Percentiles rank a stretch among this genome's conserved stretches.
These are phyloP conservation scores for Solanum clarkiae DNA, from an alignment of 257 asterid species.

Conservation along the genomic window DNA sequence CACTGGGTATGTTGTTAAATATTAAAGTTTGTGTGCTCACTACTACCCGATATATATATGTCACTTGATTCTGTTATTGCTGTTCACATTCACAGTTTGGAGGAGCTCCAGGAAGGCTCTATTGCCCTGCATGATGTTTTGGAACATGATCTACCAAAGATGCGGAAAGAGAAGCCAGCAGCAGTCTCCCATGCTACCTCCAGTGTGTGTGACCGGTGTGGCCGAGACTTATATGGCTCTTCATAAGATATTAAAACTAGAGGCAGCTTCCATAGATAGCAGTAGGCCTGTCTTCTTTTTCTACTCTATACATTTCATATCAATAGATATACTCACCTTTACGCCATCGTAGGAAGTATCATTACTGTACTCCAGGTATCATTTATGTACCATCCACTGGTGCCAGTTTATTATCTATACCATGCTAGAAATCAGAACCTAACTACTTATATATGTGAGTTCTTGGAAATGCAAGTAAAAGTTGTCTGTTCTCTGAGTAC, in stretches of 20 bases:
- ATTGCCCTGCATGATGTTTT: constrained; percentile 58
- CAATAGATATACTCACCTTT: neutral
- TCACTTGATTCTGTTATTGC: neutral
- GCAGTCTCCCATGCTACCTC: constrained; percentile 17
- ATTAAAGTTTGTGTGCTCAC: neutral
- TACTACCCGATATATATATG: neutral
- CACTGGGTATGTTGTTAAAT: neutral
- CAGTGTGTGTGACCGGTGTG: constrained; percentile 66
- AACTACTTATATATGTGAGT: neutral
- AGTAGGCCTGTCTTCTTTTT: neutral
- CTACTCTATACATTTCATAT: neutral
- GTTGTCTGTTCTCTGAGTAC: neutral
- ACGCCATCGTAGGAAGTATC: neutral
- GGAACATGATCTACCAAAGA: constrained; percentile 55
- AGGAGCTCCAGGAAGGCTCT: constrained; percentile 74
- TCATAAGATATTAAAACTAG: neutral
- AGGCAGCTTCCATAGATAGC: neutral
- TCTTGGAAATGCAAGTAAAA: neutral
- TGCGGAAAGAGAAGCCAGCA: constrained; percentile 49
- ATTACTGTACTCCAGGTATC: neutral
- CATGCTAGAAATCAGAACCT: neutral
- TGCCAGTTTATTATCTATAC: neutral
- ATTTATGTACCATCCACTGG: neutral
- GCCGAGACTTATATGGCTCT: constrained; percentile 43
- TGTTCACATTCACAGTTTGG: constrained; percentile 28